Conservation (phyloP, 2,329 filamentous ascomycete genomes). For the Fusarium neocosmosporiellum region DNA sequence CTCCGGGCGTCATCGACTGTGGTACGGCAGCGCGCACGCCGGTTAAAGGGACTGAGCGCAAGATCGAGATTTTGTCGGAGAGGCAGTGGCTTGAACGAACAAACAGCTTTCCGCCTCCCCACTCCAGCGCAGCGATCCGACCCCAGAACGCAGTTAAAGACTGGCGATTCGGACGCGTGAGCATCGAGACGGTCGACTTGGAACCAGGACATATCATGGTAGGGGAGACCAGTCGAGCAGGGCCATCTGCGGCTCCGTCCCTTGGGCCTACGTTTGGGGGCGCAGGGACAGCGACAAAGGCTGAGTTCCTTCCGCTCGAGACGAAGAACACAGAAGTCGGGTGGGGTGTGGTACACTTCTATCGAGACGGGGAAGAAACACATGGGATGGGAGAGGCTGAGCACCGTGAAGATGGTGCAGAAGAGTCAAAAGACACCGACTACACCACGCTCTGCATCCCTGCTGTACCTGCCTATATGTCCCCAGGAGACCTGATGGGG, state of each 20-base stretch:
- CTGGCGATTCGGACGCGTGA: slow-evolving; percentile 84
- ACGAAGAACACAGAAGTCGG: slow-evolving; percentile 81
- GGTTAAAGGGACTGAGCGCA: slow-evolving; percentile 45
- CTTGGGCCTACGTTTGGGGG: slow-evolving; percentile 66
- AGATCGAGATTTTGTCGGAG: slow-evolving; percentile 53
- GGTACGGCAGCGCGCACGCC: slow-evolving; percentile 53
- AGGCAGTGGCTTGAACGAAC: slow-evolving; percentile 55
- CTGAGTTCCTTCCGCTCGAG: slow-evolving; percentile 77
- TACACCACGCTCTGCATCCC: slow-evolving; percentile 93
- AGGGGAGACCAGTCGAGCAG: slow-evolving; percentile 53
- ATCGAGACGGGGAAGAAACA: slow-evolving; percentile 84
- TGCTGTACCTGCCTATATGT: slow-evolving; percentile 93
- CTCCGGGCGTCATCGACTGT: slow-evolving; percentile 60
- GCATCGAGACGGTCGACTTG: slow-evolving; percentile 85
- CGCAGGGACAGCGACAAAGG: slow-evolving; percentile 83
- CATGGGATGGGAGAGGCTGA: slow-evolving; percentile 58
- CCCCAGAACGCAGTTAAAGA: slow-evolving; percentile 68
- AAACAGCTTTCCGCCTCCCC: slow-evolving; percentile 56
- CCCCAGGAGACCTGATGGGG: slow-evolving; percentile 88
- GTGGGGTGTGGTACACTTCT: slow-evolving; percentile 95
- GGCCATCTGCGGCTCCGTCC: slow-evolving; percentile 62
- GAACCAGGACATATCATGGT: slow-evolving; percentile 46
- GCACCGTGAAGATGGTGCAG: slow-evolving; percentile 43
- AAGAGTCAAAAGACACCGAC: slow-evolving; percentile 60
- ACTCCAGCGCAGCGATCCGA: slow-evolving; percentile 56